Conservation (phyloP, 2,329 filamentous ascomycete species). For the Botrytis galanthina region DNA sequence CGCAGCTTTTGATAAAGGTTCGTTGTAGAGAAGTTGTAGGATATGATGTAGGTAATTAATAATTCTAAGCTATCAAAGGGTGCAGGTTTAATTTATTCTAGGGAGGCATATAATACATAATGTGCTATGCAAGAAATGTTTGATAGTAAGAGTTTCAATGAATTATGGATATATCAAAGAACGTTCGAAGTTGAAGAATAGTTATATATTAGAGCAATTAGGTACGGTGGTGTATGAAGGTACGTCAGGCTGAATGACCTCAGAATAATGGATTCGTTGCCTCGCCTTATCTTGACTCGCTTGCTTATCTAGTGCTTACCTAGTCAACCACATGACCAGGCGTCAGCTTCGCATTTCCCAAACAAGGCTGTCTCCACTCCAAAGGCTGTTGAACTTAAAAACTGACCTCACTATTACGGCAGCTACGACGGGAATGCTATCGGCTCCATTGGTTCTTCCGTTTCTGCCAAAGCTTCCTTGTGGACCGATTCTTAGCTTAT, state of each 20-base stretch:
- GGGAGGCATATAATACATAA: slow-evolving; percentile 19
- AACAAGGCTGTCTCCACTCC: slow-evolving; percentile 17
- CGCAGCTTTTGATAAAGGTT: slow-evolving; percentile 22
- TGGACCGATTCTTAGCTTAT: neutral
- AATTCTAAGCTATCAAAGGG: slow-evolving; percentile 13
- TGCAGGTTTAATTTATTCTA: slow-evolving; percentile 12
- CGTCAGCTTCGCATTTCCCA: slow-evolving; percentile 5
- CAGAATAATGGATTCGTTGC: slow-evolving; percentile 7
- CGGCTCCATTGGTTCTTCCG: neutral
- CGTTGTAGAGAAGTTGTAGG: slow-evolving; percentile 5
- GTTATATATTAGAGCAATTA: slow-evolving; percentile 1
- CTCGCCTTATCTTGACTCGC: slow-evolving; percentile 17
- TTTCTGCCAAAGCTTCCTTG: neutral
- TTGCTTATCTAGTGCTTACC: slow-evolving; percentile 15
- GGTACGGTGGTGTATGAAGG: neutral
- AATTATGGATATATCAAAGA: neutral
- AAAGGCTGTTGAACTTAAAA: slow-evolving; percentile 13
- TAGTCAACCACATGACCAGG: slow-evolving; percentile 1
- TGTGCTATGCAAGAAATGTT: neutral
- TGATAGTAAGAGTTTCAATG: neutral
- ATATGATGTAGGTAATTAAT: slow-evolving; percentile 16
- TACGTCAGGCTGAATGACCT: slow-evolving; percentile 14
- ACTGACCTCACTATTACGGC: slow-evolving; percentile 13
- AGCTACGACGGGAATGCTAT: slow-evolving; percentile 22
- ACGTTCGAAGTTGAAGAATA: neutral